phyloP scores from a whole-genome alignment of 2,329 filamentous ascomycete genomes.

The Cephalotrichum gorgonifer region DNA sequence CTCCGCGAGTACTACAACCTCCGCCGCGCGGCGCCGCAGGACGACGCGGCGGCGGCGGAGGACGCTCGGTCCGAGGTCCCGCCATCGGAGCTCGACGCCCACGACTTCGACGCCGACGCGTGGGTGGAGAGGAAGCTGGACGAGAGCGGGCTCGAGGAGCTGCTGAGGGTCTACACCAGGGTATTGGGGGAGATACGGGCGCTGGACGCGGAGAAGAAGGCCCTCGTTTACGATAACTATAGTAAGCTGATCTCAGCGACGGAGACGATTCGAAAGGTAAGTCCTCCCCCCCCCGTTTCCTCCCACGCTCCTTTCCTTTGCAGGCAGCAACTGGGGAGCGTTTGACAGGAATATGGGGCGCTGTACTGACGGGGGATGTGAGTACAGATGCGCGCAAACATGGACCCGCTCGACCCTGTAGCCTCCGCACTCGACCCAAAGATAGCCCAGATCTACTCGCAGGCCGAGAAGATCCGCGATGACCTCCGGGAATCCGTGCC shows the following conservation, averaged over 20 bases:
- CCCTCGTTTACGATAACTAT: conserved; percentile 96
- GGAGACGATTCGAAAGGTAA: conserved; percentile 77
- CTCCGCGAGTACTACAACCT: conserved; percentile 94
- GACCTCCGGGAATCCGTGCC: conserved; percentile 37
- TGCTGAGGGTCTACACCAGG: conserved; percentile 60
- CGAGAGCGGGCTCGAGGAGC: conserved; percentile 54
- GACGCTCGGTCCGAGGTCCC: conserved; percentile 42
- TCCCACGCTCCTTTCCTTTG: background rate
- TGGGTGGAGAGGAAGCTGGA: conserved; percentile 54
- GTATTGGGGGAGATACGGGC: conserved; percentile 75
- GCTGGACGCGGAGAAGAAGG: conserved; percentile 92
- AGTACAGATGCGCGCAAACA: conserved; percentile 67
- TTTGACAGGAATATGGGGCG: background rate
- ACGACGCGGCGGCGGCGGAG: background rate
- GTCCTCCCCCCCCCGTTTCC: conserved; percentile 6
- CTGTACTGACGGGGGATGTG: background rate
- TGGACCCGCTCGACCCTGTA: conserved; percentile 69
- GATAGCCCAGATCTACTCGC: conserved; percentile 62
- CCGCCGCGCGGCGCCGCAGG: conserved; percentile 24
- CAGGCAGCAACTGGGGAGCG: too few species aligned
- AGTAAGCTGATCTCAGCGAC: conserved; percentile 94
- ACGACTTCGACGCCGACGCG: conserved; percentile 60
- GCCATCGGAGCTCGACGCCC: conserved; percentile 61
- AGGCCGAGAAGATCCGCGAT: conserved; percentile 44
- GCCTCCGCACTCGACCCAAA: conserved; percentile 63